phyloP scores from a whole-genome alignment of 2,329 filamentous ascomycete genomes.

The Botrytis squamosa region DNA sequence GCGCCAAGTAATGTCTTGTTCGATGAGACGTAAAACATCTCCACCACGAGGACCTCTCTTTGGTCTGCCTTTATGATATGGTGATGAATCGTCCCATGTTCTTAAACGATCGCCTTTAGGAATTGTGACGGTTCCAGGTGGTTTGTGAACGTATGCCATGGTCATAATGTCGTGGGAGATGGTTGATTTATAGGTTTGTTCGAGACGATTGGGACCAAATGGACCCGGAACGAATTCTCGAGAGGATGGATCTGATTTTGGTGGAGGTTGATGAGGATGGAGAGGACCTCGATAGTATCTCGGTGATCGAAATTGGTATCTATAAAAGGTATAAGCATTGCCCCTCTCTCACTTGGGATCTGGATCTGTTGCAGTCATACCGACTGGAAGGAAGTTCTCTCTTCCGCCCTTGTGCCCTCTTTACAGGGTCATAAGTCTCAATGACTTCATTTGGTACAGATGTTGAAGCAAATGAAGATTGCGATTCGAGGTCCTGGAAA shows the following conservation, averaged over 20 bases:
- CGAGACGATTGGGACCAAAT: conserved; percentile 81
- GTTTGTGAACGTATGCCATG: conserved; percentile 80
- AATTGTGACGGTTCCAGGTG: conserved; percentile 67
- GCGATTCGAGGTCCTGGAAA: conserved; percentile 47
- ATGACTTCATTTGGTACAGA: conserved; percentile 41
- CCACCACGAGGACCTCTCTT: conserved; percentile 80
- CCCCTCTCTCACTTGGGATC: neutral
- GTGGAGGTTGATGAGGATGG: conserved; percentile 89
- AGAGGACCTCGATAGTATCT: conserved; percentile 93
- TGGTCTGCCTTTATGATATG: conserved; percentile 90
- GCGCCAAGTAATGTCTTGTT: conserved; percentile 72
- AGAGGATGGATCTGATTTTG: conserved; percentile 80
- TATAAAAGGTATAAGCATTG: conserved; percentile 41
- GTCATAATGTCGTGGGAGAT: conserved; percentile 86
- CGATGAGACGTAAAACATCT: conserved; percentile 68
- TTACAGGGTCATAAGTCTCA: conserved; percentile 49
- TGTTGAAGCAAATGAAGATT: conserved; percentile 44
- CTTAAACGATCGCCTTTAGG: conserved; percentile 67
- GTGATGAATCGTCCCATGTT: conserved; percentile 84
- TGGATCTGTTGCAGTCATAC: conserved; percentile 33
- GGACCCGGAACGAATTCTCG: conserved; percentile 87
- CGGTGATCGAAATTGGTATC: conserved; percentile 92
- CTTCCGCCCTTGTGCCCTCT: conserved; percentile 44
- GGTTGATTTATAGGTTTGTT: conserved; percentile 86
- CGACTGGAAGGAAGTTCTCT: conserved; percentile 43